Evolutionary conservation across 2,329 filamentous ascomycete genomes (phyloP).

Genomic region (Clonostachys byssicola): DNA sequence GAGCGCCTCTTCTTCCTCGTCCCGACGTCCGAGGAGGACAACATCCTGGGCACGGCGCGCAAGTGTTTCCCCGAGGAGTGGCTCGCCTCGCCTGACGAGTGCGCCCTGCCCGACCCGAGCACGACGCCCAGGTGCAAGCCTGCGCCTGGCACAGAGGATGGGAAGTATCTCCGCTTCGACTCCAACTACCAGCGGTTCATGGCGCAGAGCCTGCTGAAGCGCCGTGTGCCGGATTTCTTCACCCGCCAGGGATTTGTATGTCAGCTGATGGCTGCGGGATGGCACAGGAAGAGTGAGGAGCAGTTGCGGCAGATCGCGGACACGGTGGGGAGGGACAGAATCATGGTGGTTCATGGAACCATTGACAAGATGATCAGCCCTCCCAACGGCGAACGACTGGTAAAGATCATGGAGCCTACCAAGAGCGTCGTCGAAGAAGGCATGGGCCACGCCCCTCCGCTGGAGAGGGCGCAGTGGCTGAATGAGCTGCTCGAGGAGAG

Average conservation of each 20-base stretch:
- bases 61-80: slow-evolving; percentile 64
- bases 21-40: slow-evolving; percentile 66
- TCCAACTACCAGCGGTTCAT: slow-evolving; percentile 81
- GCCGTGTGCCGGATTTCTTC: slow-evolving; percentile 56
- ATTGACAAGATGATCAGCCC: slow-evolving; percentile 74
- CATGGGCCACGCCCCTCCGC: slow-evolving; percentile 70
- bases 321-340: slow-evolving; percentile 65
- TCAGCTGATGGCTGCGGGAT: slow-evolving; percentile 74
- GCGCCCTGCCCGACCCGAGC: slow-evolving; percentile 38
- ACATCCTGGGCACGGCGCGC: slow-evolving; percentile 59
- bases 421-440: slow-evolving; percentile 61
- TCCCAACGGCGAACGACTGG: slow-evolving; percentile 65
- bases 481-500: slow-evolving; percentile 56
- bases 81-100: slow-evolving; percentile 57
- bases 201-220: slow-evolving; percentile 74
- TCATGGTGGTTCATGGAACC: slow-evolving; percentile 74
- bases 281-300: slow-evolving; percentile 69
- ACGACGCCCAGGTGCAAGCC: slow-evolving; percentile 32
- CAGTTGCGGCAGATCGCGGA: slow-evolving; percentile 65
- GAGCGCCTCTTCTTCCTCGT: slow-evolving; percentile 53
- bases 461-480: slow-evolving; percentile 69
- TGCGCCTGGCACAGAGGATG: slow-evolving; percentile 12
- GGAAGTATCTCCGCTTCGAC: slow-evolving; percentile 52
- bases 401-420: slow-evolving; percentile 59
- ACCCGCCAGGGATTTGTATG: slow-evolving; percentile 65